A percentile compares a stretch with the other conserved stretches of the same genome.
Evolutionary conservation across 2,329 filamentous ascomycete species (phyloP).

Genomic region (Pseudogymnoascus sp.): DNA sequence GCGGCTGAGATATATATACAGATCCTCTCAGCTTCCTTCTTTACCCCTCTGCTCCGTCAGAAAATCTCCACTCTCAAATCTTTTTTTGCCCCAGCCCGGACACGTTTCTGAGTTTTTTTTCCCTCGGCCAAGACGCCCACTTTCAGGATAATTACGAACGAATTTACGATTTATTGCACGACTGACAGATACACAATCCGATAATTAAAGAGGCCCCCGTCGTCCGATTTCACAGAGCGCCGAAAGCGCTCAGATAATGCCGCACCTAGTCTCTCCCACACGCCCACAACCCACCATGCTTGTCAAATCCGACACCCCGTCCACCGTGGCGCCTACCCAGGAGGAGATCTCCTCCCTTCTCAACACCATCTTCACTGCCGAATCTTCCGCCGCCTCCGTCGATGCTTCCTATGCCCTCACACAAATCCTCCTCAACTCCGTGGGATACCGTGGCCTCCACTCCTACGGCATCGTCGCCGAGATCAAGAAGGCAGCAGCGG

Average conservation of each 20-base stretch:
- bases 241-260: conserved; percentile 33
- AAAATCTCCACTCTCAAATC: conserved; percentile 9
- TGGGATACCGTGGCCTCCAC: conserved; percentile 54
- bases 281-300: conserved; percentile 37
- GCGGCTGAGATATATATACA: conserved; percentile 24
- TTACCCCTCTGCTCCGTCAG: neutral
- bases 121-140: neutral
- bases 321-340: conserved; percentile 46
- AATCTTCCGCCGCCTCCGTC: conserved; percentile 46
- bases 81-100: neutral
- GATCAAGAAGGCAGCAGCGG: conserved; percentile 68
- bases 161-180: conserved; percentile 8
- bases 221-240: conserved; percentile 2
- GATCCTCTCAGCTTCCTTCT: neutral
- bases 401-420: conserved; percentile 58
- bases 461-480: conserved; percentile 54
- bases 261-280: conserved; percentile 35
- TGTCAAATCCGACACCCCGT: conserved; percentile 33
- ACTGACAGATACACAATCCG: neutral
- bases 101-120: conserved; percentile 9
- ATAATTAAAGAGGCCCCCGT: neutral
- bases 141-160: conserved; percentile 7
- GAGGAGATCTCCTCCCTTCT: conserved; percentile 59
- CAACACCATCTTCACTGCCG: conserved; percentile 54
- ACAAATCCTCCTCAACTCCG: conserved; percentile 55